Base-by-base conservation (phyloP, 1,139 yeast genomes). In the Debaryomycetaceae sp. region DNA sequence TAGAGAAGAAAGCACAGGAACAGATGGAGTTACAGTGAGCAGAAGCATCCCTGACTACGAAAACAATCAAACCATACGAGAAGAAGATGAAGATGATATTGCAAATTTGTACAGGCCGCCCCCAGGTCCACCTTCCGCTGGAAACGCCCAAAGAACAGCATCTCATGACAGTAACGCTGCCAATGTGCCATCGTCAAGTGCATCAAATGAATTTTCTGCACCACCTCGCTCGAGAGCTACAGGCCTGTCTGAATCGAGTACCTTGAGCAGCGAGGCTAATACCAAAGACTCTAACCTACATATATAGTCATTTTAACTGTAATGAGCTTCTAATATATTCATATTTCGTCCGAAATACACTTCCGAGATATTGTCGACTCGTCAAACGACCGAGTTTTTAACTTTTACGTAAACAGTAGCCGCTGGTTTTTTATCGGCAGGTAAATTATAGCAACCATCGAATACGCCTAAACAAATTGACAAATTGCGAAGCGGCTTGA, bases 1-100 rank as follows among this genome's bases (percentile, higher is more conserved):
- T 13, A 45, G 64, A 37, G 41, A 47, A 11, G 38, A 45, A 6
- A 45, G 50, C 33, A 41, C 41, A 15, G 41, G 43, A 15, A 38
- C 43, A 18, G 51, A 47, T 32, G 51, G 52, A 2, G 51, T 33
- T 13, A 26, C 38, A 13, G 26, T 39, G 4, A 39, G 26, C 30
- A 17, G 38, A 11, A 24, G 30, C 5, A 28, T 35, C 14, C 41
- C 46, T 16, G 44, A 47, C 11, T 34, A 42, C 6, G 41, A 35
- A 4, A 38, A 42, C 3, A 40, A 42, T 33, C 44, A 46, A 7
- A 33, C 35, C 15, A 35, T 33, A 15, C 37, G 17, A 22, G 26
- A 33, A 13, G 43, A 39, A 16, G 47, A 46, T 35, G 33, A 30
- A 36, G 36, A 37, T 40, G 40, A 41, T 17, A 39, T 43, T 13